Percentiles rank a stretch among this genome's conserved stretches.
These are phyloP conservation scores for Nemania sp. DNA, from an alignment of 2,329 filamentous ascomycete species.

Conservation along the genomic window DNA sequence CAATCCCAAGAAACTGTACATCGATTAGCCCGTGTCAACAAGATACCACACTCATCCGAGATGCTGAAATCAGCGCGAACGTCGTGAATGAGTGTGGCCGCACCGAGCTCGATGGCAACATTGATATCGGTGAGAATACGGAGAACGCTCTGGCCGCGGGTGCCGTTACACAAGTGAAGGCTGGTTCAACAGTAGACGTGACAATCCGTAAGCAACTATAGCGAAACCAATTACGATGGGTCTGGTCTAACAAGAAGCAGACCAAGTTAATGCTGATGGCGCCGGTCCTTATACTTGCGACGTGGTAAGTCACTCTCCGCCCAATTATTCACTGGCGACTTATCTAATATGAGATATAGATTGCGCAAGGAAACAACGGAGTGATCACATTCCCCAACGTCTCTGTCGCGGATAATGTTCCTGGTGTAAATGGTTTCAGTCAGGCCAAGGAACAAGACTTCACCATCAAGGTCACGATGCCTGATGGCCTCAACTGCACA, in stretches of 20 bases:
- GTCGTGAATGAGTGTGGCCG: constrained; percentile 71
- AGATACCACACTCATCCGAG: constrained; percentile 72
- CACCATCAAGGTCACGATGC: constrained; percentile 67
- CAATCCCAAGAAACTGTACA: constrained; percentile 73
- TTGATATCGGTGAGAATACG: constrained; percentile 69
- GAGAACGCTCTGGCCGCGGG: constrained; percentile 62
- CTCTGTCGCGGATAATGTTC: constrained; percentile 69
- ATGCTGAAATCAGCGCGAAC: constrained; percentile 64
- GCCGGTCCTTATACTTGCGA: constrained; percentile 68
- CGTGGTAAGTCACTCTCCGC: constrained; percentile 26
- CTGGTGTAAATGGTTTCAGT: constrained; percentile 68
- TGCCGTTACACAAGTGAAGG: constrained; percentile 62
- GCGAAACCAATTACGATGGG: background rate
- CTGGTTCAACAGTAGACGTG: constrained; percentile 59
- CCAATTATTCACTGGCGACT: constrained; percentile 47
- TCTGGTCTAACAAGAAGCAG: constrained; percentile 32
- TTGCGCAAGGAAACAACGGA: constrained; percentile 47
- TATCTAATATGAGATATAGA: constrained; percentile 19
- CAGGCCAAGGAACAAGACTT: constrained; percentile 68
- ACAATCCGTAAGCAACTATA: constrained; percentile 54
- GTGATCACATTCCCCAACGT: constrained; percentile 61
- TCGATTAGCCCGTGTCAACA: constrained; percentile 74
- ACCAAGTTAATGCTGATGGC: constrained; percentile 67
- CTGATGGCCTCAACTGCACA: constrained; percentile 60
- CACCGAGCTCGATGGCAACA: constrained; percentile 70